Conservation (phyloP, 1,139 yeast species). For the Hansenula sp. region DNA sequence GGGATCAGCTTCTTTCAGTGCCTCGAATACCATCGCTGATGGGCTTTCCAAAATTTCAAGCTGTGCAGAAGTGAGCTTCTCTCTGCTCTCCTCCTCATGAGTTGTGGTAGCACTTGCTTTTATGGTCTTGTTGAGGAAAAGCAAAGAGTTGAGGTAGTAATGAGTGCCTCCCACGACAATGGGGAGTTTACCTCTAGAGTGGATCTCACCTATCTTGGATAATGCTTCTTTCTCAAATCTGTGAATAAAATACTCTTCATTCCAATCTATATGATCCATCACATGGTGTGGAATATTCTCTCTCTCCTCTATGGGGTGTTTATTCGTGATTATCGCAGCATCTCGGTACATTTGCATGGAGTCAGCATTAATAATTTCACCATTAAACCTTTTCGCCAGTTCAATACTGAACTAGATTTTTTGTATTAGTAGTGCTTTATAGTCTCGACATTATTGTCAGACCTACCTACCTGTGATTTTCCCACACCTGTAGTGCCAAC, state of each 20-base stretch:
- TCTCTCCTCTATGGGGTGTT: conserved; percentile 80
- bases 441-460: neutral
- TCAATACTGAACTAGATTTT: conserved; percentile 57
- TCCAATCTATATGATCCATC: conserved; percentile 79
- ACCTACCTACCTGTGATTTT: conserved; percentile 70
- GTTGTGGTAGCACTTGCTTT: conserved; percentile 10
- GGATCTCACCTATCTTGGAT: conserved; percentile 53
- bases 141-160: conserved; percentile 75
- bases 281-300: conserved; percentile 78
- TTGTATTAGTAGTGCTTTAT: neutral
- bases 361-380: conserved; percentile 93
- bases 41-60: conserved; percentile 47
- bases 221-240: conserved; percentile 72
- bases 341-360: conserved; percentile 91
- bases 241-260: conserved; percentile 80
- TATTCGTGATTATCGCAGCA: conserved; percentile 78
- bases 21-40: conserved; percentile 43
- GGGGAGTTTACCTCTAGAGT: conserved; percentile 68
- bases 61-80: conserved; percentile 39
- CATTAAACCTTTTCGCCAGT: conserved; percentile 70
- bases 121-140: conserved; percentile 65
- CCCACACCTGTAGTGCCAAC: conserved; percentile 99
- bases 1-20: conserved; percentile 60
- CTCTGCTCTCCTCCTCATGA: conserved; percentile 14
- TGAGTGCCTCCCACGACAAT: conserved; percentile 96